Evolutionary conservation across 441 rosid genomes (phyloP), one percentile per base, ranked within the genome.

Genomic region (Raphanus hybrid): DNA sequence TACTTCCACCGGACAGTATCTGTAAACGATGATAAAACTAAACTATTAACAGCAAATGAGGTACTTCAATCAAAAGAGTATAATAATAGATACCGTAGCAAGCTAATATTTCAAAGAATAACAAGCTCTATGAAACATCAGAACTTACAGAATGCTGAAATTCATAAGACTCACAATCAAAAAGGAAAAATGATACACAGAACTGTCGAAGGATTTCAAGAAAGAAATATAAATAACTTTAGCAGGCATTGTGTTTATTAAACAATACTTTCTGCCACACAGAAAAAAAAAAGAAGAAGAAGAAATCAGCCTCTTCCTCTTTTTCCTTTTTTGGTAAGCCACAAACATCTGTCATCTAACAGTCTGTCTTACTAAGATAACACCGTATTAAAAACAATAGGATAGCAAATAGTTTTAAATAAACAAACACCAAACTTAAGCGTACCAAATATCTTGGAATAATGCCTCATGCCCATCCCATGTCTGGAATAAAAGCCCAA

Each of bases 401-500:
- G 71, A 64, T 43, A 58, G 14, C 26, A 62, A 61, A 58, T 15
- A 59, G 2, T 11, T 37, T 57, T 45, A 50, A 69, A 57, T 23
- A 64, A 59, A 79, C 52, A 64, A 74, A 75, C 67, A 29, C 64
- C 73, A 81, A 85, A 77, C 96, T 75, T 75, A 78, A 85, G 76
- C 97, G 74, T 75, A 96, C 99, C 94, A 91, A 73, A 91, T 87
- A 87, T 96, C 99, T 81, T 87, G 90, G 76, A 94, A 94, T 75
- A 96, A 91, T 74, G 92, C 98, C 82, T 82, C 90, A 70, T 96
- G 99, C 20, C 99, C 99, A 78, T 96, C 99, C 99, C 99, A 96
- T 70, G 98, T 96, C 82, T 93, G 94, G 79, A 96, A 94, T 37
- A 96, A 93, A 86, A 93, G 86, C 78, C 90, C 92, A 84, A 96